A percentile compares a stretch with the other conserved stretches of the same genome.
Evolutionary conservation across 192 early-diverging fungal genomes (phyloP).

Genomic region (Umbelopsis isabellina): DNA sequence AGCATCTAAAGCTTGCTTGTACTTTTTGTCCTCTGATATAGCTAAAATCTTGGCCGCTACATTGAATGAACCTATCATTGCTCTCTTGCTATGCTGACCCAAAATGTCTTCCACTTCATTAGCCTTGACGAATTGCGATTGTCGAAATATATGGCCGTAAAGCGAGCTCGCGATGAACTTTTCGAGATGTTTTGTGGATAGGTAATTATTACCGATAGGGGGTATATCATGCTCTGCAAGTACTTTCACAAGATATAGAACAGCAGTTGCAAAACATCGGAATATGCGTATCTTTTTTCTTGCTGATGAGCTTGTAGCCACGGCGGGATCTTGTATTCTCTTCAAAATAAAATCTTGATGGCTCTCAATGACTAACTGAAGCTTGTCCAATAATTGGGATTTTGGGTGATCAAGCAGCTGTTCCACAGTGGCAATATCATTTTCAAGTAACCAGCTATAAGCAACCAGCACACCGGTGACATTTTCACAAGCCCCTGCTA

Average conservation of each 20-base stretch:
- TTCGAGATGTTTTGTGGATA: background rate
- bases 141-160: background rate
- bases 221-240: background rate
- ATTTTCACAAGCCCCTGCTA: background rate
- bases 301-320: background rate
- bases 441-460: slow-evolving; percentile 11
- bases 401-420: slow-evolving; percentile 4
- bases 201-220: background rate
- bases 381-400: background rate
- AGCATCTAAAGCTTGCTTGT: too few species aligned
- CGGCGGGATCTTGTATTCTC: background rate
- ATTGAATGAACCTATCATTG: background rate
- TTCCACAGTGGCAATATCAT: background rate
- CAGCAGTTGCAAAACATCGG: background rate
- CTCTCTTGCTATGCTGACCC: background rate
- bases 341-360: background rate
- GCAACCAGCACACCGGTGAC: background rate
- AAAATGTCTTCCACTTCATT: background rate
- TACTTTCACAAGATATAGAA: background rate
- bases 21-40: background rate
- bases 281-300: background rate
- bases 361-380: background rate
- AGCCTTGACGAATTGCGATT: background rate
- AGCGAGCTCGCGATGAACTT: background rate
- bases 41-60: background rate